Evolutionary conservation across 257 asterid species (phyloP), one percentile per base, ranked within the genome.

Genomic region (Plantago ovata): DNA sequence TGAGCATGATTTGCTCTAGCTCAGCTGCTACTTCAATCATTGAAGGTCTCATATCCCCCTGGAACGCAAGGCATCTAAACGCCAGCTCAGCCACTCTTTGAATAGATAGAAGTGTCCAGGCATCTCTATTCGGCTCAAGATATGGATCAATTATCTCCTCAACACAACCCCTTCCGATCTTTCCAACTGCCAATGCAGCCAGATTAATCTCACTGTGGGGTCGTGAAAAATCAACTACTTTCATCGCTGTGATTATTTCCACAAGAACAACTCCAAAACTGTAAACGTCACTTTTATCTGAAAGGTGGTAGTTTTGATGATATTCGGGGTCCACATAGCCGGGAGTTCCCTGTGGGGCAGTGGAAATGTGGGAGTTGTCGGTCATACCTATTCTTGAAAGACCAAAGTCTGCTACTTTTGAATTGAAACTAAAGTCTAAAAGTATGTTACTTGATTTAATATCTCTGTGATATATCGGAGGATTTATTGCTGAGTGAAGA

Each of bases 291-390:
- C 98, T 91, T 59, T 87, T 91, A 49, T 91, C 98, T 3, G 96
- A 91, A 14, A 91, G 92, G 67, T 87, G 96, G 84, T 77, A 91
- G 78, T 85, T 91, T 69, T 87, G 98, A 51, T 91, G 96, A 57
- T 91, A 91, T 51, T 91, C 96, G 20, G 98, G 98, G 52, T 91
- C 98, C 3, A 91, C 76, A 64, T 91, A 91, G 47, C 98, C 98
- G 2, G 36, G 36, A 3, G 36, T 28, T 28, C 36, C 36, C 36
- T 28, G 36, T 28, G 36, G 36, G 36, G 98, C 95, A 2, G 98
- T 91, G 38, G 98, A 91, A 22, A 91, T 72, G 51, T 91, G 98
- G 54, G 98, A 91, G 62, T 91, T 95, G 49, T 87, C 95, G 7
- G 77, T 83, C 95, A 87, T 79, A 11, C 96, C 98, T 22, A 87